Percentiles rank a stretch among this genome's conserved stretches.
phyloP scores from a whole-genome alignment of 2,329 filamentous ascomycete genomes.

The Trichoderma brevicompactum region DNA sequence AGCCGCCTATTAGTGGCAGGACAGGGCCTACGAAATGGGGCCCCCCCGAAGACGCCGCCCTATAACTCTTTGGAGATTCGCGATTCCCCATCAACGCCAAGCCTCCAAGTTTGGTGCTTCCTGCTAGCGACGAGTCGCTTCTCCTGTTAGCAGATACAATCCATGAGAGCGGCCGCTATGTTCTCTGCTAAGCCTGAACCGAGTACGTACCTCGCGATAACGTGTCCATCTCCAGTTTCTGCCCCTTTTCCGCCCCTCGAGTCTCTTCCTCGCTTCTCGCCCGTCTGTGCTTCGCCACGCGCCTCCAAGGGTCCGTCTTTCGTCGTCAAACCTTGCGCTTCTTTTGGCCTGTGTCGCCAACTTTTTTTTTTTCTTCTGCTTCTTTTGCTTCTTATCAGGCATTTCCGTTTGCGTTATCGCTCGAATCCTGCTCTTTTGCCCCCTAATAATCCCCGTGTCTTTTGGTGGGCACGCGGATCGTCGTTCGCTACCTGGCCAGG shows the following conservation, averaged over 20 bases:
- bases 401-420: not conserved
- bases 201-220: slow-evolving; percentile 5
- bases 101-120: not conserved
- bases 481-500: slow-evolving; percentile 12
- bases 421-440: not conserved
- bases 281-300: slow-evolving; percentile 16
- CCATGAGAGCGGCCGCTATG: not conserved
- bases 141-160: slow-evolving; percentile 14
- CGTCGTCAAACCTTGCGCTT: not conserved
- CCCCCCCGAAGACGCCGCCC: not conserved
- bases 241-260: not conserved
- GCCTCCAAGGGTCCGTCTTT: not conserved
- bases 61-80: not conserved
- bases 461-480: slow-evolving; percentile 22
- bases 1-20: not conserved
- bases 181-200: no score
- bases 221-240: not conserved
- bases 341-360: not conserved
- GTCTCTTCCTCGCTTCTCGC: not conserved
- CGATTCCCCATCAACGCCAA: slow-evolving; percentile 13
- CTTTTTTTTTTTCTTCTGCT: not conserved
- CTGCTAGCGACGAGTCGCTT: not conserved
- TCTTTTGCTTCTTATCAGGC: not conserved
- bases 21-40: not conserved
- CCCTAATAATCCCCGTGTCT: not conserved